Base-by-base conservation (phyloP, 75 land plant genomes). In the Larix kaempferi region DNA sequence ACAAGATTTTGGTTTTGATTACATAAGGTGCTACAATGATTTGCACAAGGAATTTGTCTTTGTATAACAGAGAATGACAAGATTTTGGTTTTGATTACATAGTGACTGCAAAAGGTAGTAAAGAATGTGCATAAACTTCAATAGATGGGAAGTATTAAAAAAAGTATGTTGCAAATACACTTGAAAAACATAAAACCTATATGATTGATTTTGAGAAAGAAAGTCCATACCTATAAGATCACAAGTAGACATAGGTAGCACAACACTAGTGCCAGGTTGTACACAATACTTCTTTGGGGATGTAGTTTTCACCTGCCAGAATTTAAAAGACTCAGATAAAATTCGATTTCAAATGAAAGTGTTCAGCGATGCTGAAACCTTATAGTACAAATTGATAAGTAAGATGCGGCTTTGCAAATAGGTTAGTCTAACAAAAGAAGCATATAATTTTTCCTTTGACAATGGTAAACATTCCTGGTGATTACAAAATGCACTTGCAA, bases 281-380 rank as follows among this genome's bases (percentile, higher is more conserved):
- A 95, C 98, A 76, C 93, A 95, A 62, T 95, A 95, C 81, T 93
- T 95, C 84, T 88, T 93, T 12, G 98, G 98, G 39, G 89, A 91
- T 25, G 98, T 95, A 13, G 96, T 93, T 81, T 95, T 95, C 58
- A 95, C 96, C 98, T 95, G 78, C 33, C 41, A 63, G 33, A 52
- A 55, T 55, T 16, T 44, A 16, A 56, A 79, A 16, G 16, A 60
- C 3, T 11, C 11, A 7, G 74, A 79, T 73, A 8, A 33, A 74
- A 19, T 19, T 67, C 72, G 39, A 39, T 19, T 39, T 39, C n/a
- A 35, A 69, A 39, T 39, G n/a, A 39, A 69, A 67, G 14, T 69
- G 3, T 35, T 17, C 10, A 44, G 6, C 49, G 7, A 44, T 44
- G 49, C 72, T 7, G 17, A 69, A 16, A 8, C 23, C 37, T 41